phyloP scores from a whole-genome alignment of 2,329 filamentous ascomycete species.

The Cercospora nicotianae region DNA sequence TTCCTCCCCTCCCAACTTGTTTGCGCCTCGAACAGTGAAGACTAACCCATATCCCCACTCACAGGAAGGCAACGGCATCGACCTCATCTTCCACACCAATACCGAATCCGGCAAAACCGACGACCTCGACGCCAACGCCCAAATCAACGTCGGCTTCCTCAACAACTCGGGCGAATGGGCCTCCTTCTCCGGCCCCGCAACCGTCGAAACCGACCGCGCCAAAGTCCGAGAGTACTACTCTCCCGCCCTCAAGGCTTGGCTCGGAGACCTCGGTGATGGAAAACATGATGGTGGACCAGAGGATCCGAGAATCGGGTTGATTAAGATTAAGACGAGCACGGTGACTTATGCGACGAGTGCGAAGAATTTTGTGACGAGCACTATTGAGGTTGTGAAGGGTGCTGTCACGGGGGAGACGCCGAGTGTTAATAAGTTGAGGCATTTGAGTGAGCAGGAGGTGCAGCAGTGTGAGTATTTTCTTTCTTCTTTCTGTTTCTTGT shows the following conservation, averaged over 20 bases:
- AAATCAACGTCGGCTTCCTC: slow-evolving; percentile 81
- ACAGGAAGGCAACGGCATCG: slow-evolving; percentile 74
- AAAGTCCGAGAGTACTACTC: slow-evolving; percentile 75
- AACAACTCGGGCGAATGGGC: slow-evolving; percentile 75
- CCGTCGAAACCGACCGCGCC: slow-evolving; percentile 67
- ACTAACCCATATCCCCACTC: not conserved
- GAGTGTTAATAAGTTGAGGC: slow-evolving; percentile 71
- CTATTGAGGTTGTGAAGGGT: slow-evolving; percentile 73
- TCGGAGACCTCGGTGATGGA: slow-evolving; percentile 82
- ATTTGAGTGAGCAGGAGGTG: slow-evolving; percentile 68
- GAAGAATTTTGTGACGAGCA: slow-evolving; percentile 63
- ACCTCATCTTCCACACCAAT: slow-evolving; percentile 89
- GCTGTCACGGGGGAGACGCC: slow-evolving; percentile 70
- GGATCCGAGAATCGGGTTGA: slow-evolving; percentile 79
- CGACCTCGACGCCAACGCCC: slow-evolving; percentile 69
- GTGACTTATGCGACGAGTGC: slow-evolving; percentile 67
- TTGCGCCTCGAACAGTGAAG: not conserved
- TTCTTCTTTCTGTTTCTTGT: no score
- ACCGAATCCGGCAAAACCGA: slow-evolving; percentile 85
- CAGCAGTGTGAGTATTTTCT: slow-evolving; percentile 54
- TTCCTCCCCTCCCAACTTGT: not conserved
- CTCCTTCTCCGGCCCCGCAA: slow-evolving; percentile 73
- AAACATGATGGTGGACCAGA: slow-evolving; percentile 77
- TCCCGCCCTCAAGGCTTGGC: slow-evolving; percentile 73
- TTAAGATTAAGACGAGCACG: slow-evolving; percentile 70